Evolutionary conservation across 2,329 filamentous ascomycete genomes (phyloP), one percentile per base, ranked within the genome.

Genomic region (Fusarium haematococcum): DNA sequence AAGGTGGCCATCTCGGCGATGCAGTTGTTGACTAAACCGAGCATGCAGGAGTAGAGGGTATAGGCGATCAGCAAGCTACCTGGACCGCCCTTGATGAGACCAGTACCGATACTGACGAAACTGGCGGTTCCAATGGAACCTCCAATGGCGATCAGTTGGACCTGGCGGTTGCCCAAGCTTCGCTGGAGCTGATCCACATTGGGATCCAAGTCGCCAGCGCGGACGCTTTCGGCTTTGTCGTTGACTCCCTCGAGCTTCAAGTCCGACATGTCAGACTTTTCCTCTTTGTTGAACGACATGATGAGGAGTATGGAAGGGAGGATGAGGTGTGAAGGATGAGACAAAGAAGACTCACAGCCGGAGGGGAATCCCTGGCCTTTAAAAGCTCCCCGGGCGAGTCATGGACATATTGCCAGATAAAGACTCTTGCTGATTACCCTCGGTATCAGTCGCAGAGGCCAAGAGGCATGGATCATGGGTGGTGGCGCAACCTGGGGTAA

Each of bases 121-220:
- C 69, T 71, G 33, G 69, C 69, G 2, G 69, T 71, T 69, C 69
- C 69, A 30, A 71, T 71, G 43, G 66, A 69, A 27, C 69, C 69
- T 37, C 69, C 69, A 23, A 71, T 71, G 27, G 69, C 69, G n/a
- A 71, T 71, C 63, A 71, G 48, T 20, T 71, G 69, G 54, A 71
- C 68, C 13, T 71, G 69, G 45, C 66, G 69, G 59, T 71, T 71
- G 7, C 69, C 69, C 18, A 71, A 63, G 43, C 60, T 59, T 50
- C 69, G 62, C 39, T 69, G 69, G 11, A 71, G 66, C 3, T 69
- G 37, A 41, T 69, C 66, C 25, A 43, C 39, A 60, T 61, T 64
- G 32, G 35, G 30, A 23, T 43, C 30, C 9, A 69, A 27, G 11
- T 59, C 62, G 14, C 69, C 69, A 18, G 62, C 7, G 23, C 57